These are phyloP conservation scores for Comarum palustre DNA, from an alignment of 306 rosid genomes.

Conservation along the genomic window DNA sequence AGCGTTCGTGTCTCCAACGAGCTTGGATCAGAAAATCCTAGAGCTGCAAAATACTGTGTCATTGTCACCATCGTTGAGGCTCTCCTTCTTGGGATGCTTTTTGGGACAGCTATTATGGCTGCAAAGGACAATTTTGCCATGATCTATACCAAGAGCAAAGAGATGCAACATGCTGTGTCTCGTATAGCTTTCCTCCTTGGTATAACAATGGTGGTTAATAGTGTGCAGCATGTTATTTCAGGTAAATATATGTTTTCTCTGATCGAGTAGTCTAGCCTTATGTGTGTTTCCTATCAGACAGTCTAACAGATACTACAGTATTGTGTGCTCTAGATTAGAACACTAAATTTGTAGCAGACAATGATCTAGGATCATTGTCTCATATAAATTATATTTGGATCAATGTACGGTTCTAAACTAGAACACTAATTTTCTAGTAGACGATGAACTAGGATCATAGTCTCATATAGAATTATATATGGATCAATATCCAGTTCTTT, in stretches of 20 bases:
- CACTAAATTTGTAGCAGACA: too few species aligned
- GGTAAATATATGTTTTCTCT: slow-evolving; percentile 31
- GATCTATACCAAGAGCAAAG: slow-evolving; percentile 61
- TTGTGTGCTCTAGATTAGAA: too few species aligned
- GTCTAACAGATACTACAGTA: too few species aligned
- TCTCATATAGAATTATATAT: background rate
- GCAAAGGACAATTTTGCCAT: slow-evolving; percentile 63
- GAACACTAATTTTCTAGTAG: background rate
- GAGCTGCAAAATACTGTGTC: slow-evolving; percentile 74
- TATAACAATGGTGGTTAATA: slow-evolving; percentile 74
- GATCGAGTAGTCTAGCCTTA: background rate
- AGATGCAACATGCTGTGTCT: slow-evolving; percentile 83
- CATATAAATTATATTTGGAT: too few species aligned
- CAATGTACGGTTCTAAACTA: too few species aligned
- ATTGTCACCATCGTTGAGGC: slow-evolving; percentile 51
- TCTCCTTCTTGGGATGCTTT: slow-evolving; percentile 62
- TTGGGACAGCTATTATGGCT: slow-evolving; percentile 38
- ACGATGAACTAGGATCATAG: background rate
- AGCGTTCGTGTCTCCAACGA: slow-evolving; percentile 92
- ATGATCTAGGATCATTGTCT: too few species aligned
- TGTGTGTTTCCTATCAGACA: too few species aligned
- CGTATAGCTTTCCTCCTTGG: slow-evolving; percentile 72
- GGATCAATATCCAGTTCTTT: background rate
- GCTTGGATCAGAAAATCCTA: slow-evolving; percentile 87
- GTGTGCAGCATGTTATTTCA: slow-evolving; percentile 88